Percentiles rank a stretch among this genome's conserved stretches.
These are phyloP conservation scores for Fomes fomentarius DNA, from an alignment of 1,284 basidiomycete species.

Conservation along the genomic window DNA sequence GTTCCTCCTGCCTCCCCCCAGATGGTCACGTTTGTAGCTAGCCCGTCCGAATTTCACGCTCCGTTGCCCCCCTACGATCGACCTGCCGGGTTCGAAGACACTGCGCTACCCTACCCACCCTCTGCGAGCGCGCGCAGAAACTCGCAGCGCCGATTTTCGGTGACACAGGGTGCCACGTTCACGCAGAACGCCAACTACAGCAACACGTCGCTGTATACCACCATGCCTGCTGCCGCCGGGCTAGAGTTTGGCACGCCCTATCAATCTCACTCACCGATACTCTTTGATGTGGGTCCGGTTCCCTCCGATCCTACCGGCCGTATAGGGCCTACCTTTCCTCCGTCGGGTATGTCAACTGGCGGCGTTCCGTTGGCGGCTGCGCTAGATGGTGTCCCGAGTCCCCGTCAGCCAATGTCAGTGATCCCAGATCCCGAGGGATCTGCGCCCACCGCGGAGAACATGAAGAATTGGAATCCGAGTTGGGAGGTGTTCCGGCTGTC, in stretches of 20 bases:
- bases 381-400: not conserved
- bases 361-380: not conserved
- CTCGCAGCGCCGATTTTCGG: too few relatives aligned
- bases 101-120: too few relatives aligned
- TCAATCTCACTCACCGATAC: too few relatives aligned
- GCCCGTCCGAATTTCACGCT: too few relatives aligned
- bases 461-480: slow-evolving; percentile 12
- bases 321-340: not conserved
- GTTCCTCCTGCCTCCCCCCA: too few relatives aligned
- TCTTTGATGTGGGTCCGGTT: too few relatives aligned
- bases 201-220: not conserved
- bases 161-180: too few relatives aligned
- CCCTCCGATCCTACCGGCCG: not conserved
- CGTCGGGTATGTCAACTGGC: not conserved
- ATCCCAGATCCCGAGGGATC: not conserved
- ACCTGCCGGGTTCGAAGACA: too few relatives aligned
- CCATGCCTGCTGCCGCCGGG: not conserved
- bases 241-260: not conserved
- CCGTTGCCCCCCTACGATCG: too few relatives aligned
- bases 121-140: too few relatives aligned
- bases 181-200: not conserved
- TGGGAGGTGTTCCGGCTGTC: slow-evolving; percentile 24
- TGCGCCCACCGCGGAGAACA: not conserved
- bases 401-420: too few relatives aligned
- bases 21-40: too few relatives aligned